Evolutionary conservation across 164 flowering plant genomes (phyloP).

Genomic region (Houttuynia cordata): DNA sequence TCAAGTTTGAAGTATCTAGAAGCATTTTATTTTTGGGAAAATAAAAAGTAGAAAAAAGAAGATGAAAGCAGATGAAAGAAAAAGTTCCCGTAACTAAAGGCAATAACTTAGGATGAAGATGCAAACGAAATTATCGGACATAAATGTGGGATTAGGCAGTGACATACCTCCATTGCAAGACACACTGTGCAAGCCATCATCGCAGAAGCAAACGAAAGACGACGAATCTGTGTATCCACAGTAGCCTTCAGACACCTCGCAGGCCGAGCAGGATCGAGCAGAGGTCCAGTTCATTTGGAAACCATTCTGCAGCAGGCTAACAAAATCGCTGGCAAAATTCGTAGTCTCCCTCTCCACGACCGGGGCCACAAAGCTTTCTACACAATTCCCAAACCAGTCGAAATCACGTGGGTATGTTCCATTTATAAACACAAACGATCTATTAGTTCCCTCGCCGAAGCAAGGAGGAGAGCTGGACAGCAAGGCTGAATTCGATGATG

Average conservation of each 20-base stretch:
- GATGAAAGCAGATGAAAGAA: not conserved
- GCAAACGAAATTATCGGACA: not conserved
- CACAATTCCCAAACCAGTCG: not conserved
- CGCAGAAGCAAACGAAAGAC: not conserved
- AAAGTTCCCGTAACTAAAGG: not conserved
- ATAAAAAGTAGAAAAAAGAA: too few species aligned
- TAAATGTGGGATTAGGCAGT: not conserved
- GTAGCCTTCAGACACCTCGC: not conserved
- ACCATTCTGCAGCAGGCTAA: not conserved
- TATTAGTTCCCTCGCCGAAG: not conserved
- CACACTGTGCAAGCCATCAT: not conserved
- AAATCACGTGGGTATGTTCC: not conserved
- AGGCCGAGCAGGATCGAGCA: not conserved
- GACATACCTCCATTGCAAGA: not conserved
- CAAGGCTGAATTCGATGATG: too few species aligned
- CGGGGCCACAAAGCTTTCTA: not conserved
- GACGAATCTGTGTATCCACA: not conserved
- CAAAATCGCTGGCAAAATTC: not conserved
- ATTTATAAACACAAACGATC: not conserved
- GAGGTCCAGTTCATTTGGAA: conserved; percentile 1
- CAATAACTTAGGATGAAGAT: not conserved
- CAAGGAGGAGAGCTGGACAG: not conserved
- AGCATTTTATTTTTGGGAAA: too few species aligned
- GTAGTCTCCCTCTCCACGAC: not conserved
- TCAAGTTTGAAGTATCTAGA: too few species aligned